These are phyloP conservation scores for Tulasnella calospora DNA, from an alignment of 768 basidiomycete genomes.

Conservation along the genomic window DNA sequence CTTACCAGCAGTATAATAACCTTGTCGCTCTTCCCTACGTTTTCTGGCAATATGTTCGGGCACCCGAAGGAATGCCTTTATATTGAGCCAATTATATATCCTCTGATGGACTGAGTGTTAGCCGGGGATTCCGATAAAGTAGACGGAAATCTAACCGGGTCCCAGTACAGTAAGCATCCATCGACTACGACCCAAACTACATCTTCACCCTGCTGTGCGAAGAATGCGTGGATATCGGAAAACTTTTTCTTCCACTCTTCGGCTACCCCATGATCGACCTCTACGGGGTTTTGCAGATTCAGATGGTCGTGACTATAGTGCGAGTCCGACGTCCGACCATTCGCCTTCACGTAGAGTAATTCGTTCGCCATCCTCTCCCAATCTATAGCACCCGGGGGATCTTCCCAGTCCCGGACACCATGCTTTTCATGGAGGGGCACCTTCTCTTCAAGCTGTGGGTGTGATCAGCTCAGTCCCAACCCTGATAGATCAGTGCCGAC, in stretches of 20 bases:
- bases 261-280: constrained; percentile 46
- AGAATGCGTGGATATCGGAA: constrained; percentile 43
- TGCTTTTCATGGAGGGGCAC: constrained; percentile 74
- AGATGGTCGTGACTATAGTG: constrained; percentile 86
- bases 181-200: constrained; percentile 82
- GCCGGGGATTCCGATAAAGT: constrained; percentile 27
- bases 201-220: constrained; percentile 44
- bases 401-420: constrained; percentile 92
- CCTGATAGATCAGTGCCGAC: neutral
- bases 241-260: constrained; percentile 55
- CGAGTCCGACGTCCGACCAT: constrained; percentile 61
- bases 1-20: constrained; percentile 87
- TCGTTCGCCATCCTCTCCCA: constrained; percentile 73
- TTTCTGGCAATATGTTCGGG: constrained; percentile 67
- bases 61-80: constrained; percentile 76
- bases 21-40: constrained; percentile 71
- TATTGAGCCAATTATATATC: constrained; percentile 66
- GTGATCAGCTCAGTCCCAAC: neutral
- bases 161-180: constrained; percentile 91
- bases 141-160: constrained; percentile 48
- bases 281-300: constrained; percentile 76
- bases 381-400: constrained; percentile 74
- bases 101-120: constrained; percentile 43
- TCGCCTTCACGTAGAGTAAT: constrained; percentile 56
- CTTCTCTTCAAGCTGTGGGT: constrained; percentile 57